phyloP scores from a whole-genome alignment of 2,329 filamentous ascomycete genomes.

The Juglanconis sp. region DNA sequence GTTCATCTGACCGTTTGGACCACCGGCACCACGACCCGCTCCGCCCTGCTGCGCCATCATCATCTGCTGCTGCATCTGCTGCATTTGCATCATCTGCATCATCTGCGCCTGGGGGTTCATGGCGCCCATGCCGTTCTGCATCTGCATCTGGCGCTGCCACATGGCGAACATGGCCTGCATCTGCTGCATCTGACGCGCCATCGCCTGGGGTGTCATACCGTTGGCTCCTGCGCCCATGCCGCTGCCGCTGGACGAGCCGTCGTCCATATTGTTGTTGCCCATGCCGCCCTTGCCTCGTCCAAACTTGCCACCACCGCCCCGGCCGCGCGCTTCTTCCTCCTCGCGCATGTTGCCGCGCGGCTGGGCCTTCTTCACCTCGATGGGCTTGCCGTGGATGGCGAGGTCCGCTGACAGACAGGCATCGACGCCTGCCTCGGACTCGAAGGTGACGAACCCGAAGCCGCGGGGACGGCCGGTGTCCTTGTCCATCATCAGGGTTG shows the following conservation, averaged over 20 bases:
- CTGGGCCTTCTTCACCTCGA: conserved; percentile 97
- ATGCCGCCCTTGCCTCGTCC: conserved; percentile 50
- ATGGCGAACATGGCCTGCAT: conserved; percentile 97
- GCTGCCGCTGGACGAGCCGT: conserved; percentile 21
- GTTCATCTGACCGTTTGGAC: conserved; percentile 42
- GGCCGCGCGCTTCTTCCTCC: conserved; percentile 71
- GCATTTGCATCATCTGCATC: conserved; percentile 67
- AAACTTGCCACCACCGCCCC: conserved; percentile 49
- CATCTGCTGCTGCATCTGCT: conserved; percentile 65
- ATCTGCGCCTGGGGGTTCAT: conserved; percentile 39
- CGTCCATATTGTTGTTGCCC: conserved; percentile 35
- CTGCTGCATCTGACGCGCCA: conserved; percentile 97
- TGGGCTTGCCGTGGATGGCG: conserved; percentile 91
- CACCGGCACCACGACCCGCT: conserved; percentile 29
- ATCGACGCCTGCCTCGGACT: conserved; percentile 92
- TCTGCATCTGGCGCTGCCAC: conserved; percentile 81
- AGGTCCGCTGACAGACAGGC: conserved; percentile 80
- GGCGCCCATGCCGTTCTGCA: conserved; percentile 66
- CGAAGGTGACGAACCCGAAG: conserved; percentile 97
- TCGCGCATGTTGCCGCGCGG: conserved; percentile 91
- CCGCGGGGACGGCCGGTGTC: conserved; percentile 95
- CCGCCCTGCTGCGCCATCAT: conserved; percentile 35
- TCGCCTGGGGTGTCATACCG: conserved; percentile 88
- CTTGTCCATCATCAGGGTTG: conserved; percentile 99
- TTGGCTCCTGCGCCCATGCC: conserved; percentile 27